Evolutionary conservation across 2,329 filamentous ascomycete genomes (phyloP).

Genomic region (Penicillium digitatum): DNA sequence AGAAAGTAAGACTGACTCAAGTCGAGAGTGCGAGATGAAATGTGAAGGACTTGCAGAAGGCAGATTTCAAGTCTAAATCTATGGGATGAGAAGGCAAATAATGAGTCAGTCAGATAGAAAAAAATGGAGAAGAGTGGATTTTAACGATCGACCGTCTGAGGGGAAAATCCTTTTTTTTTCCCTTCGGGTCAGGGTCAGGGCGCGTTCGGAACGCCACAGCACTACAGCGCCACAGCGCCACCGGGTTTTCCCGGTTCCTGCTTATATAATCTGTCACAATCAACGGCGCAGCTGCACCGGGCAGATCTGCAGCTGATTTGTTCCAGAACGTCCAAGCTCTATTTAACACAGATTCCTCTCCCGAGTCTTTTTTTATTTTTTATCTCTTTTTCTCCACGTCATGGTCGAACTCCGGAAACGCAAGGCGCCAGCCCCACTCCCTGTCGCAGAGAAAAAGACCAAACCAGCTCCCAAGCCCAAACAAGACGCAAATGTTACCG

Average conservation of each 20-base stretch:
- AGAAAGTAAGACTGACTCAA: background rate
- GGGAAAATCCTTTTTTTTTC: constrained; percentile 3
- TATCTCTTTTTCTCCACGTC: background rate
- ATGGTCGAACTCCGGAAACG: constrained; percentile 61
- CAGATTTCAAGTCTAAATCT: background rate
- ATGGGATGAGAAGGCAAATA: constrained; percentile 5
- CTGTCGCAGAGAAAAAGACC: constrained; percentile 33
- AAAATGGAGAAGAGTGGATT: constrained; percentile 13
- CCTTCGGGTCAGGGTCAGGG: constrained; percentile 6
- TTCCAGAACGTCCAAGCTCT: background rate
- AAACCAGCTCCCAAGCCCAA: constrained; percentile 32
- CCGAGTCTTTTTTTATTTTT: background rate
- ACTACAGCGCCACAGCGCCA: background rate
- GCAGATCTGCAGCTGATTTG: constrained; percentile 1
- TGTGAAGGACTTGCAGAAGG: background rate
- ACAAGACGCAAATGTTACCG: constrained; percentile 23
- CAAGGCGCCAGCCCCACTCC: constrained; percentile 50
- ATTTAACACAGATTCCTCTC: background rate
- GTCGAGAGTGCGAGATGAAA: background rate
- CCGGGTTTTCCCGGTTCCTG: background rate
- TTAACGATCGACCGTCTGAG: constrained; percentile 2
- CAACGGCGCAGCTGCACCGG: background rate
- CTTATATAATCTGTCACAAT: background rate
- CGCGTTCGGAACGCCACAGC: background rate
- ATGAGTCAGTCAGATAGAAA: constrained; percentile 1